These are phyloP conservation scores for Takakia lepidozioides DNA, from an alignment of 225 moss, liverwort and hornwort species.

Conservation along the genomic window DNA sequence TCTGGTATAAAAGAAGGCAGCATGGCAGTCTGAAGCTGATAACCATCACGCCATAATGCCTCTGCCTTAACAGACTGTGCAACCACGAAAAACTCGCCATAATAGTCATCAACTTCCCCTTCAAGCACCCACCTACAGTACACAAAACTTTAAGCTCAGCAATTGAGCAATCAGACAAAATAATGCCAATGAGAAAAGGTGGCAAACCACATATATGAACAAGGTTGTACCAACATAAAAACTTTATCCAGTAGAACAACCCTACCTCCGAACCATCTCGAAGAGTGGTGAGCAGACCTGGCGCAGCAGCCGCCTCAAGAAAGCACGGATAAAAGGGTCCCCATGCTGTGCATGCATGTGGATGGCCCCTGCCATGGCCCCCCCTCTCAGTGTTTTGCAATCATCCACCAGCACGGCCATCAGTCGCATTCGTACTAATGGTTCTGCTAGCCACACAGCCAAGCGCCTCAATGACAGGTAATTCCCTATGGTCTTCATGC, in stretches of 20 bases:
- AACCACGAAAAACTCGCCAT: constrained; percentile 93
- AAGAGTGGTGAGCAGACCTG: constrained; percentile 95
- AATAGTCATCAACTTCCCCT: constrained; percentile 92
- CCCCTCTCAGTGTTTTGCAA: constrained; percentile 92
- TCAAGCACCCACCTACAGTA: constrained; percentile 84
- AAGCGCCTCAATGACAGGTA: constrained; percentile 85
- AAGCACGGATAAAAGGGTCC: constrained; percentile 83
- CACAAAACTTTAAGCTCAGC: too few species aligned
- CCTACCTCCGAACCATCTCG: constrained; percentile 89
- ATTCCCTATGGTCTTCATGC: constrained; percentile 52
- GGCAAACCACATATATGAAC: too few species aligned
- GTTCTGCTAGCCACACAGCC: constrained; percentile 95
- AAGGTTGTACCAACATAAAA: too few species aligned
- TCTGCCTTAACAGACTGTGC: constrained; percentile 97
- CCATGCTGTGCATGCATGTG: constrained; percentile 99
- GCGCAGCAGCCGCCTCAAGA: constrained; percentile 77
- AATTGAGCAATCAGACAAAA: too few species aligned
- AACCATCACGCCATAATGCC: constrained; percentile 95
- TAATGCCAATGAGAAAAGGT: too few species aligned
- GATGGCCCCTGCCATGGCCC: constrained; percentile 95
- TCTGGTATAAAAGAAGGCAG: constrained; percentile 98
- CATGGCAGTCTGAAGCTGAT: constrained; percentile 92
- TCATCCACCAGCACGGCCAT: constrained; percentile 99
- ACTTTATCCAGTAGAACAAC: too few species aligned
- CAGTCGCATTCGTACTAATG: constrained; percentile 86